Base-by-base conservation (phyloP, 148 eudicot species). In the Fagopyrum esculentum region DNA sequence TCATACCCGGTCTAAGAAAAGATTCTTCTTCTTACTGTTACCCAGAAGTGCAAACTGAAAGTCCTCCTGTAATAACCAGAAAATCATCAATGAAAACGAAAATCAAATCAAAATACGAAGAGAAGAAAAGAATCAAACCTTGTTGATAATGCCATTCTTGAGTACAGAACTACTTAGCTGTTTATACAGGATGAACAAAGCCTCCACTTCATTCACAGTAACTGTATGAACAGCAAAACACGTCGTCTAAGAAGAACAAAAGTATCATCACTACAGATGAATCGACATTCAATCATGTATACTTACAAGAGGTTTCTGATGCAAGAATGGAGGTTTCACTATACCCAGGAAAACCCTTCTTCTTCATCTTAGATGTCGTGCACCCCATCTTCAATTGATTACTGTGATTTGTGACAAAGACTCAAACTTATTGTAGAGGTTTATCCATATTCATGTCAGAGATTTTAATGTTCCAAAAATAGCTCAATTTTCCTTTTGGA, bases 1-100 rank as follows among this genome's bases (percentile, higher is more conserved):
- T 45, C 77, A 5, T 75, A 84, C 84, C 79, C 84, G 76, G 64
- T 85, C 85, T n/a, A 79, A 76, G 57, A 82, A 85, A n/a, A 82
- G 78, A 63, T 83, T 78, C 26, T 80, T 79, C 61, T 74, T 80
- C 43, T 69, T 60, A 45, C 63, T 73, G 29, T 71, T 80, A 13
- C 59, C 63, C 7, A 85, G 72, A 63, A 85, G 73, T 43, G 83
- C 87, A 46, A 80, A 74, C 40, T 75, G 81, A 68, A 85, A 66
- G 45, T 80, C 83, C 54, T 84, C 87, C 84, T 84, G 81, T 60
- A 26, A 60, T 60, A 1, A n/a, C 7, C 63, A 57, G 3, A 57
- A 57, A 57, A 57, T 55, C 63, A 57, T 6, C 5, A n/a, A 57
- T 57, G 5, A 66, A 63, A 51, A 55, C 40, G 0, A 19, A 13